Percentiles rank a stretch among this genome's conserved stretches.
These are phyloP conservation scores for Penicillium sp. DNA, from an alignment of 2,329 filamentous ascomycete species.

Conservation along the genomic window DNA sequence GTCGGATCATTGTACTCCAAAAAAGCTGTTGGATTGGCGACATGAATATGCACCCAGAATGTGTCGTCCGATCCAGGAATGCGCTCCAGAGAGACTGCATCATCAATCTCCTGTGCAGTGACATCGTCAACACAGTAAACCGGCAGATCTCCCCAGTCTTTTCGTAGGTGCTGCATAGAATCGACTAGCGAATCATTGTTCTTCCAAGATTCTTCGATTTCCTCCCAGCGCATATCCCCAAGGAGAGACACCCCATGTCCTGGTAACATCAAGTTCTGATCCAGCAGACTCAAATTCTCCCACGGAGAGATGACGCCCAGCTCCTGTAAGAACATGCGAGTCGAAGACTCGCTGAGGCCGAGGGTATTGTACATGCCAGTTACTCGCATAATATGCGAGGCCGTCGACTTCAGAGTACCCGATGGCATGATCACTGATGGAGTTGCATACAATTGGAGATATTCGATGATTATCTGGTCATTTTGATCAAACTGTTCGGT, in stretches of 20 bases:
- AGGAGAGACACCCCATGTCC: constrained; percentile 35
- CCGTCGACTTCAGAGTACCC: constrained; percentile 49
- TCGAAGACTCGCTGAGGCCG: constrained; percentile 38
- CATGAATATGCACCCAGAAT: constrained; percentile 63
- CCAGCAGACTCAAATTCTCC: constrained; percentile 55
- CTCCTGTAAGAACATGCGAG: constrained; percentile 59
- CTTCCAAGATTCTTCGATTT: constrained; percentile 31
- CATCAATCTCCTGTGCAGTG: constrained; percentile 60
- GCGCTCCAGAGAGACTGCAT: constrained; percentile 60
- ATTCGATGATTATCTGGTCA: constrained; percentile 57
- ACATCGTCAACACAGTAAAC: constrained; percentile 62
- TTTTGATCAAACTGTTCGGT: constrained; percentile 47
- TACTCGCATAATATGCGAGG: constrained; percentile 56
- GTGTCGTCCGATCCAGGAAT: constrained; percentile 45
- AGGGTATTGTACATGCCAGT: constrained; percentile 56
- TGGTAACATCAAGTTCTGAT: constrained; percentile 56
- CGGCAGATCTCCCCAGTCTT: constrained; percentile 57
- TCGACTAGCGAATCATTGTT: constrained; percentile 45
- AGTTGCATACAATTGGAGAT: constrained; percentile 54
- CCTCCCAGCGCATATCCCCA: constrained; percentile 32
- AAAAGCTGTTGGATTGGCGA: constrained; percentile 66
- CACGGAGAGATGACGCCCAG: constrained; percentile 61
- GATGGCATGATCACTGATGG: constrained; percentile 41
- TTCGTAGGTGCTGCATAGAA: constrained; percentile 56
- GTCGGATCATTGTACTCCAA: constrained; percentile 53